Percentiles rank a stretch among this genome's conserved stretches.
Conservation (phyloP, 2,329 filamentous ascomycete genomes). For the Ophiosphaerella herpotricha region DNA sequence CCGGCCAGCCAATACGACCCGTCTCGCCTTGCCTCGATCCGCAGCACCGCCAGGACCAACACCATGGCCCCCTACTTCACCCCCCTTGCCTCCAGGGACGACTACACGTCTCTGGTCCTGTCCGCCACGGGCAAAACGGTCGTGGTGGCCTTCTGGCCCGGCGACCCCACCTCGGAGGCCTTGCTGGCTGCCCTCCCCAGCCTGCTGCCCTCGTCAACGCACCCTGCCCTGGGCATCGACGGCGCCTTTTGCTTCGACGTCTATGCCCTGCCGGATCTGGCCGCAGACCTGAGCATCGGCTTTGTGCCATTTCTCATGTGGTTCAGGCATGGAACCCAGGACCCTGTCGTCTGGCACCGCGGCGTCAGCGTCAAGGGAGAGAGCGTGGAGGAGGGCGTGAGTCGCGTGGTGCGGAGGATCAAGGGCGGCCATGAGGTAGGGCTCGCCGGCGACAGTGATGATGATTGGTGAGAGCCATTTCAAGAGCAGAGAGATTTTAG, state of each 20-base stretch:
- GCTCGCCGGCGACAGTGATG: slow-evolving; percentile 21
- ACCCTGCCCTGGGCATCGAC: slow-evolving; percentile 13
- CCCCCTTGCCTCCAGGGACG: slow-evolving; percentile 17
- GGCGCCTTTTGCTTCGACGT: slow-evolving; percentile 31
- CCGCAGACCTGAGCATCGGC: slow-evolving; percentile 20
- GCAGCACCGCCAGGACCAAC: background rate
- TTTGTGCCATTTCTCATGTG: slow-evolving; percentile 34
- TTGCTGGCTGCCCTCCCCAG: slow-evolving; percentile 17
- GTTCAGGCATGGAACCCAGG: slow-evolving; percentile 26
- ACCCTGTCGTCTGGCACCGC: slow-evolving; percentile 31
- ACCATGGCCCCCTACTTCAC: slow-evolving; percentile 17
- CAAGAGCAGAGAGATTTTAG: background rate
- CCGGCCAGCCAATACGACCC: too few species aligned
- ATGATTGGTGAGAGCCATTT: slow-evolving; percentile 17
- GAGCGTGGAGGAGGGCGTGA: slow-evolving; percentile 27
- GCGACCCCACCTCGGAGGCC: slow-evolving; percentile 21
- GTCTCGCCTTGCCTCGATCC: background rate
- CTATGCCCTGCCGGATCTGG: slow-evolving; percentile 27
- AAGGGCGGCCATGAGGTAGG: slow-evolving; percentile 29
- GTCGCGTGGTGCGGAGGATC: slow-evolving; percentile 29
- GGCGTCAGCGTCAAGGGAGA: slow-evolving; percentile 28
- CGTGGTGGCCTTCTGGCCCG: slow-evolving; percentile 27
- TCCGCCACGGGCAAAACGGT: slow-evolving; percentile 23
- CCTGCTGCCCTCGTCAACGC: slow-evolving; percentile 16
- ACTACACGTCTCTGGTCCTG: slow-evolving; percentile 22